Percentiles rank a stretch among this genome's conserved stretches.
These are phyloP conservation scores for Monosporascus sp. DNA, from an alignment of 2,329 filamentous ascomycete genomes.

Conservation along the genomic window DNA sequence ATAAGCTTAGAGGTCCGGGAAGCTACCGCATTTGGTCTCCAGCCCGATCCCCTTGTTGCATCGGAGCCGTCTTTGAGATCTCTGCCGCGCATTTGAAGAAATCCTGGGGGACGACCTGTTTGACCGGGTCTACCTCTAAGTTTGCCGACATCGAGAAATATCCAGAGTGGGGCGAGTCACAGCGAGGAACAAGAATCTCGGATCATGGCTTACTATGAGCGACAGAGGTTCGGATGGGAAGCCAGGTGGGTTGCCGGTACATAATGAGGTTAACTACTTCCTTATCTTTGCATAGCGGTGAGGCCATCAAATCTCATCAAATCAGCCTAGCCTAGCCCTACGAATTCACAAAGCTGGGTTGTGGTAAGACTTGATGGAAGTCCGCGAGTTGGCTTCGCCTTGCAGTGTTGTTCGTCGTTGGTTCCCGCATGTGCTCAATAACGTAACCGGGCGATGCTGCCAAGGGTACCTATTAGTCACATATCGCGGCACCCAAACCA, in stretches of 20 bases:
- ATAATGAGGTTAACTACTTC: too few relatives aligned
- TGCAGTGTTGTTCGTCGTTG: too few relatives aligned
- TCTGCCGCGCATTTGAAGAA: neutral
- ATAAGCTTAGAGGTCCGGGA: neutral
- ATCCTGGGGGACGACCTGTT: neutral
- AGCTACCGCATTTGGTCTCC: constrained; percentile 1
- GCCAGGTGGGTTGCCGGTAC: neutral
- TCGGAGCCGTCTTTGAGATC: neutral
- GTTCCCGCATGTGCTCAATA: too few relatives aligned
- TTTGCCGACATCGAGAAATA: neutral
- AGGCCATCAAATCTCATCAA: too few relatives aligned
- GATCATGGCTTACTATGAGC: neutral
- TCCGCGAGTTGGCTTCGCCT: too few relatives aligned
- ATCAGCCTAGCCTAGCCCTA: too few relatives aligned
- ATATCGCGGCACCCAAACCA: too few relatives aligned
- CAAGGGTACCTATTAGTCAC: too few relatives aligned
- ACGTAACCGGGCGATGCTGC: too few relatives aligned
- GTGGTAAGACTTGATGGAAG: too few relatives aligned
- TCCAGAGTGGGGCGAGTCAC: neutral
- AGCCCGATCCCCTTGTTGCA: neutral
- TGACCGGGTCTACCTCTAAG: constrained; percentile 2
- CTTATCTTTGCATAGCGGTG: too few relatives aligned
- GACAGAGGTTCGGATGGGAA: neutral
- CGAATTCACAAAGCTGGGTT: too few relatives aligned
- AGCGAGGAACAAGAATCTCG: neutral